A percentile compares a stretch with the other conserved stretches of the same genome.
phyloP scores from a whole-genome alignment of 305 asterid genomes.

The Plantago lanceolata region DNA sequence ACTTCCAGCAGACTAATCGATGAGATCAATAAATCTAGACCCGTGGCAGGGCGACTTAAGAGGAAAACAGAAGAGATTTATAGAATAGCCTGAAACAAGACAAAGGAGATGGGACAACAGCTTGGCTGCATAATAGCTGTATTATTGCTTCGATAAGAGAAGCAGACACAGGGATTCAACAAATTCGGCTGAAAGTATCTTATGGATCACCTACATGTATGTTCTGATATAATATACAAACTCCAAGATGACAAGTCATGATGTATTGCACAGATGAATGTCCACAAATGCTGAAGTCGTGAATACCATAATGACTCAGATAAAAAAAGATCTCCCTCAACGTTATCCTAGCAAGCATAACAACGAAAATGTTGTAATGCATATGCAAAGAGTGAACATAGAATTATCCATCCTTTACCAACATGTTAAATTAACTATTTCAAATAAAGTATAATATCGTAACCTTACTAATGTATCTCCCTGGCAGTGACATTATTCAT shows the following conservation, averaged over 20 bases:
- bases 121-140: background rate
- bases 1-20: too few relatives aligned
- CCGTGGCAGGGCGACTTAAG: too few relatives aligned
- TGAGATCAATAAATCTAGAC: too few relatives aligned
- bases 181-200: background rate
- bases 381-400: too few relatives aligned
- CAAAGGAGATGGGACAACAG: background rate
- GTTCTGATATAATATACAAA: background rate
- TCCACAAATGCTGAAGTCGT: background rate
- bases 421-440: too few relatives aligned
- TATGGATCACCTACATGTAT: conserved; percentile 1
- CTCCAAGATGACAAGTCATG: conserved; percentile 6
- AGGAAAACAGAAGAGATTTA: too few relatives aligned
- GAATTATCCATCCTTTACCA: too few relatives aligned
- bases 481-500: conserved; percentile 6
- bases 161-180: background rate
- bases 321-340: background rate
- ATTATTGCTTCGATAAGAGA: background rate
- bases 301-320: background rate
- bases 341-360: too few relatives aligned
- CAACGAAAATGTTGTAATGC: too few relatives aligned
- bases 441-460: background rate
- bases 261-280: conserved; percentile 3
- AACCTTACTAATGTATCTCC: conserved; percentile 7
- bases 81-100: background rate